Base-by-base conservation (phyloP, 2,329 filamentous ascomycete genomes). In the Xylaria hypoxylon region DNA sequence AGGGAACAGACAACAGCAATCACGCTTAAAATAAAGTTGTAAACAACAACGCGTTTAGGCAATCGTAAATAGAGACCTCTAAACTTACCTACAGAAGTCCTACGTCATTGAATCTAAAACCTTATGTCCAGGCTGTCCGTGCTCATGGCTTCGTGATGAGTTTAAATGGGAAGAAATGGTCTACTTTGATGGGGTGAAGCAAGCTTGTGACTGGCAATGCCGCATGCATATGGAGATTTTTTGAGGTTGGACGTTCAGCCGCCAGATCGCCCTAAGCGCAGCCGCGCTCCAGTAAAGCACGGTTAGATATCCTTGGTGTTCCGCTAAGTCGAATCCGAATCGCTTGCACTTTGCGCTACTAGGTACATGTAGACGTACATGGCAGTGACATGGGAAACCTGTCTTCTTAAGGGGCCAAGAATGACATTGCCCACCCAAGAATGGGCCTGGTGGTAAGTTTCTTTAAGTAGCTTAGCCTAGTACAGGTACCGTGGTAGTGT, bases 161-260 rank as follows among this genome's bases (percentile, higher is more conserved):
- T 31, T 55, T 31, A 40, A 10, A 45, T 33, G 35, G 24, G 24
- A 47, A 44, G 28, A 2, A 44, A 38, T 15, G n/a, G 38, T 44
- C 28, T 42, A 35, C n/a, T 13, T 33, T 35, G 45, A 28, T 40
- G 38, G 10, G 48, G 31, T 63, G 64, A 66, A 51, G 59, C 35
- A 38, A 11, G 35, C 35, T 33, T 10, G 31, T 52, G 52, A n/a
- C 51, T 24, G 45, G 53, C 51, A 40, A 40, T 42, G 60, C 47
- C 31, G 40, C 45, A 38, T 48, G 38, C 42, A 17, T 45, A 57
- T 56, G 60, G 60, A 67, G 56, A 57, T 67, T 63, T 68, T 68
- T 62, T 62, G 62, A 68, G 58, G 58, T 47, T 65, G 59, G 55
- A 58, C 40, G 28, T 59, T 62, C 62, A 65, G 59, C 55, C 53